Evolutionary conservation across 139 green algal species (phyloP).

Genomic region (Volvox reticuliferus): DNA sequence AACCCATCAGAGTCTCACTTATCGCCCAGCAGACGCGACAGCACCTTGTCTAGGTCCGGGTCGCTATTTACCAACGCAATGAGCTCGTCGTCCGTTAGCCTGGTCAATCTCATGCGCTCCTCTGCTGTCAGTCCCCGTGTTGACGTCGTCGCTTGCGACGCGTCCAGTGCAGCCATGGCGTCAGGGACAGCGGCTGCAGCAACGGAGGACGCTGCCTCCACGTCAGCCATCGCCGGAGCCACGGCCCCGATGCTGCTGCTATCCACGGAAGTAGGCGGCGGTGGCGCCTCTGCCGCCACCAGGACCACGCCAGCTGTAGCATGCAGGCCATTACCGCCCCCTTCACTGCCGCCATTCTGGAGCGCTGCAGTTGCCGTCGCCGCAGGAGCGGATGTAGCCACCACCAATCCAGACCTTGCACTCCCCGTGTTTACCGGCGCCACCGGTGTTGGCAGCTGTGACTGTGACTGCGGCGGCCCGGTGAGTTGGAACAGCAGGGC

Average conservation of each 20-base stretch:
- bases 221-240: no score
- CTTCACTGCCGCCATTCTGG: not conserved
- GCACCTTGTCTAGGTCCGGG: constrained; percentile 35
- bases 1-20: not conserved
- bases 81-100: constrained; percentile 47
- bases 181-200: not conserved
- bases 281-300: not conserved
- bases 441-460: not conserved
- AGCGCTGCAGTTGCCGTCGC: no score
- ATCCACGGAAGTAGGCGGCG: not conserved
- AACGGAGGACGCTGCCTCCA: not conserved
- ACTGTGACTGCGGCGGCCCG: not conserved
- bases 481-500: constrained; percentile 22
- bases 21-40: constrained; percentile 24
- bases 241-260: not conserved
- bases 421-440: no score
- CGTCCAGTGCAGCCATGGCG: not conserved
- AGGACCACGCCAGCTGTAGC: not conserved
- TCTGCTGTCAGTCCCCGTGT: not conserved
- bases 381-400: no score
- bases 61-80: constrained; percentile 46
- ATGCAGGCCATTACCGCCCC: not conserved
- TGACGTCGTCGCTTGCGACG: not conserved
- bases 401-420: no score
- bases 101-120: constrained; percentile 20